Percentiles rank a stretch among this genome's conserved stretches.
phyloP scores from a whole-genome alignment of 768 basidiomycete genomes.

The Boletus tylopilopsis region DNA sequence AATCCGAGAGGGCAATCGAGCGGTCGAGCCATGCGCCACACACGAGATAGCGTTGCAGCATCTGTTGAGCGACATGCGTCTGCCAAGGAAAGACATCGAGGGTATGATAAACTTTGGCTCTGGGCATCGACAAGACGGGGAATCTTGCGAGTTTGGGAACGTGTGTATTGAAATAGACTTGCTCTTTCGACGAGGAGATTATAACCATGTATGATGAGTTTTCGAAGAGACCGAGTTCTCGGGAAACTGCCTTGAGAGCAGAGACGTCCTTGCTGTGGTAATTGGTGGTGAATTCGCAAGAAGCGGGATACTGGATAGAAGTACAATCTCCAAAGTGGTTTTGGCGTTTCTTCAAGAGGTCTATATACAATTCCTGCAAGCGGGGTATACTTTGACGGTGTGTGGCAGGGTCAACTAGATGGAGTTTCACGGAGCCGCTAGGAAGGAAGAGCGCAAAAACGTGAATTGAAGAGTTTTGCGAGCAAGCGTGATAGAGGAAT shows the following conservation, averaged over 20 bases:
- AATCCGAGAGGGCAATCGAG: constrained; percentile 74
- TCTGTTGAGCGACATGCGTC: constrained; percentile 70
- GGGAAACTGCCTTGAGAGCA: constrained; percentile 82
- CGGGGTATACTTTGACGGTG: constrained; percentile 77
- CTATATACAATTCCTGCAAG: constrained; percentile 70
- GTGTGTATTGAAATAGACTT: constrained; percentile 73
- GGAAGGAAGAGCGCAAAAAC: constrained; percentile 88
- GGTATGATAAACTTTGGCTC: constrained; percentile 66
- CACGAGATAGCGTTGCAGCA: constrained; percentile 79
- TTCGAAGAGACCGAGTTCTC: constrained; percentile 77
- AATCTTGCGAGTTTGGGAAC: constrained; percentile 74
- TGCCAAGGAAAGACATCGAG: constrained; percentile 91
- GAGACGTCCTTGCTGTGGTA: constrained; percentile 78
- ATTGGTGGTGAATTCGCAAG: constrained; percentile 57
- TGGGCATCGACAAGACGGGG: constrained; percentile 86
- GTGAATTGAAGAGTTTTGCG: constrained; percentile 71
- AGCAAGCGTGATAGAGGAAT: constrained; percentile 84
- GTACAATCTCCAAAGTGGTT: constrained; percentile 36
- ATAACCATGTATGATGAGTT: constrained; percentile 72
- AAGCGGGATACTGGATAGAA: constrained; percentile 62
- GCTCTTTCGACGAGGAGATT: constrained; percentile 83
- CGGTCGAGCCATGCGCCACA: constrained; percentile 79
- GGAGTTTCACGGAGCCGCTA: constrained; percentile 63
- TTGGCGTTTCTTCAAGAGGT: constrained; percentile 52
- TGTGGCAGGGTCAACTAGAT: constrained; percentile 88